Conservation (phyloP, 345 rosid genomes). For the Luvunga scandens region DNA sequence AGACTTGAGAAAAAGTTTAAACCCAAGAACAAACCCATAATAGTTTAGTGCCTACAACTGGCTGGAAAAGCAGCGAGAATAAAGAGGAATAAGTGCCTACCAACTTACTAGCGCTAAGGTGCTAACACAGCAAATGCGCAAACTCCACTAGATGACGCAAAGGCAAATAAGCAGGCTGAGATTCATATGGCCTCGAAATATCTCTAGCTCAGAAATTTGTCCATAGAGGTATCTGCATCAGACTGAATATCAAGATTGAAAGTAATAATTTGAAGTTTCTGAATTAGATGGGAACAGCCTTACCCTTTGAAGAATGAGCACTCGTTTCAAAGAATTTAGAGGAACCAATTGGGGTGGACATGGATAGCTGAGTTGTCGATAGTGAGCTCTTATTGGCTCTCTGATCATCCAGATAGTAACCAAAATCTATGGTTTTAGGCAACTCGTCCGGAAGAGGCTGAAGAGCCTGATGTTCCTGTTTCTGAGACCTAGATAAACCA, state of each 20-base stretch:
- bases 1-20: neutral
- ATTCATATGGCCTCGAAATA: neutral
- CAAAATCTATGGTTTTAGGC: constrained; percentile 25
- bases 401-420: constrained; percentile 14
- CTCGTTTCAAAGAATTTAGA: constrained; percentile 12
- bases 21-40: neutral
- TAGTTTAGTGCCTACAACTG: neutral
- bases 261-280: neutral
- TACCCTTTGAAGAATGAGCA: constrained; percentile 14
- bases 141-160: neutral
- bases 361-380: constrained; percentile 26
- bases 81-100: neutral
- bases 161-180: neutral
- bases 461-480: constrained; percentile 24
- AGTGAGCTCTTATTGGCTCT: constrained; percentile 6
- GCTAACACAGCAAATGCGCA: neutral
- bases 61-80: neutral
- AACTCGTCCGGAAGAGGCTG: constrained; percentile 22
- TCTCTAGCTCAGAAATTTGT: constrained; percentile 15
- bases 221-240: constrained; percentile 14
- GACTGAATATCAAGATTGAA: neutral
- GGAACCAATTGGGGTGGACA: constrained; percentile 24
- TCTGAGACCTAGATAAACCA: constrained; percentile 9
- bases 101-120: neutral
- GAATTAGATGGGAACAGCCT: neutral